Evolutionary conservation across 768 basidiomycete genomes (phyloP), one percentile per base, ranked within the genome.

Genomic region (Cytidiella melzeri): DNA sequence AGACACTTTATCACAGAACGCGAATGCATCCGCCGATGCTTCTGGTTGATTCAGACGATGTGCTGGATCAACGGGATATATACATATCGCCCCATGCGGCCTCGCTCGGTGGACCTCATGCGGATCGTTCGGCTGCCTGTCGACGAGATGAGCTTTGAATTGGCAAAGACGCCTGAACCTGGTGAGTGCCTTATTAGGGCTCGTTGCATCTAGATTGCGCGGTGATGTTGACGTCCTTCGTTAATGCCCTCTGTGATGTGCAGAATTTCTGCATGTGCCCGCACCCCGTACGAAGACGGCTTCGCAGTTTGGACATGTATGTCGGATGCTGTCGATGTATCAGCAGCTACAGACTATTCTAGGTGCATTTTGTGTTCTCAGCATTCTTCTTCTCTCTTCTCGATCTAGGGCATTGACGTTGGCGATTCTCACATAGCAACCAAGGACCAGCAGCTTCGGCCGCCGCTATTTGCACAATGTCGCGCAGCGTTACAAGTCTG

Each of bases 111-210:
- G 9, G 62, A 63, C 45, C 67, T 54, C 60, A 65, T 50, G 68
- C 68, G 39, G 64, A 68, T 37, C 76, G 73, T 89, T 38, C 77
- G 83, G 43, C 70, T 91, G 28, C 88, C 88, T n/a, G 79, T 81
- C 6, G 87, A 90, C 60, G 88, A 91, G 64, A 81, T 85, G 7
- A 83, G 78, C 62, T 91, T 90, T 58, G 87, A 91, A 63, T 68
- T 91, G 15, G 57, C 61, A 20, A 42, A 37, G 47, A 43, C 43
- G 26, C 10, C 34, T n/a, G 43, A 51, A 37, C 28, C 44, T 19
- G 50, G 50, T 51, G 26, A 45, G 28, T 45, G 21, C 45, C 44
- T 44, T 26, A 27, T 51, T 20, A 15, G 30, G 23, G 15, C 19
- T 43, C 30, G 24, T 25, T 12, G 11, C 25, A 23, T 27, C 19